A percentile compares a stretch with the other conserved stretches of the same genome.
Conservation (phyloP, 208 protist genomes). For the Lotmaria passim region DNA sequence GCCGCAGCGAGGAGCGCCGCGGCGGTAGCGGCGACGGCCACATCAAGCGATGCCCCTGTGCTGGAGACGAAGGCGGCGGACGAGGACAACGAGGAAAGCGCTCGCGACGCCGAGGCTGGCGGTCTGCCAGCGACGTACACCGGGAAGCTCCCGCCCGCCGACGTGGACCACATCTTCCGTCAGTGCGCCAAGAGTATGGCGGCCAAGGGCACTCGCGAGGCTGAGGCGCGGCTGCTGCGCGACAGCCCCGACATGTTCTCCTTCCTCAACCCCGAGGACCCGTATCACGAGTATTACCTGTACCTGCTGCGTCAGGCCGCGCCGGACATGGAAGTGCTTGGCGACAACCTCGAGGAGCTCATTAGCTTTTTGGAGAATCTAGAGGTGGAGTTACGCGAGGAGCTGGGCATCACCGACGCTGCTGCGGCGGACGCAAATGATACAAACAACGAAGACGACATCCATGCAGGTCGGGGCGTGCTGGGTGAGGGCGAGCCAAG, state of each 20-base stretch:
- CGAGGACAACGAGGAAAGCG: conserved; percentile 15
- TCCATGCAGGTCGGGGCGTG: conserved; percentile 40
- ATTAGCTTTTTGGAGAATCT: conserved; percentile 67
- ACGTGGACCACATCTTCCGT: conserved; percentile 71
- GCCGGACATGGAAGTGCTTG: conserved; percentile 82
- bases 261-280: conserved; percentile 85
- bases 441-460: background rate
- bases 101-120: background rate
- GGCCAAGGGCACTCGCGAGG: conserved; percentile 61
- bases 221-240: conserved; percentile 77
- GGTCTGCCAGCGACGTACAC: conserved; percentile 50
- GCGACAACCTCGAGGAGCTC: conserved; percentile 86
- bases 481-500: conserved; percentile 20
- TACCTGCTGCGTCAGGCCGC: conserved; percentile 75
- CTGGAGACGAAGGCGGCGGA: conserved; percentile 10
- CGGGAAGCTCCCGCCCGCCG: conserved; percentile 67
- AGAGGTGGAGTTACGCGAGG: conserved; percentile 68
- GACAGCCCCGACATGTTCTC: conserved; percentile 73
- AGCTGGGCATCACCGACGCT: conserved; percentile 44
- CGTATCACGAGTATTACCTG: conserved; percentile 90
- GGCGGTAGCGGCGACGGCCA: conserved; percentile 1
- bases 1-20: background rate
- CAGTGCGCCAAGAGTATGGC: conserved; percentile 65
- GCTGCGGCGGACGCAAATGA: conserved; percentile 11
- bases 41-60: no score